These are phyloP conservation scores for Jamesozyma jinghongensis DNA, from an alignment of 805 yeast species.

Conservation along the genomic window DNA sequence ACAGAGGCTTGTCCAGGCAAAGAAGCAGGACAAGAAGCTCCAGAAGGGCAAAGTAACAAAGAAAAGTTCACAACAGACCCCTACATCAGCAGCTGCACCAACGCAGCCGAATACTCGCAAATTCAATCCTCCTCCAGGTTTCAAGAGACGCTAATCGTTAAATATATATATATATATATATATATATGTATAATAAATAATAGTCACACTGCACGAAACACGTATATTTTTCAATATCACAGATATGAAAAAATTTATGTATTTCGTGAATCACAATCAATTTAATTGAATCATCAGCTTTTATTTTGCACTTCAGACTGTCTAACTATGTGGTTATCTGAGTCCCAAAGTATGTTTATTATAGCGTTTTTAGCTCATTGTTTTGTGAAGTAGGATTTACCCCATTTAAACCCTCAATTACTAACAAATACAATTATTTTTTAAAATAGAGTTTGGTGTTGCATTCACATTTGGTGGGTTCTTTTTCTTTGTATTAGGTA, in stretches of 20 bases:
- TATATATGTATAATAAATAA: neutral
- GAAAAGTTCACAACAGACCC: neutral
- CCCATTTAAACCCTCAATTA: neutral
- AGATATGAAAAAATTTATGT: neutral
- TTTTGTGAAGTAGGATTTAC: neutral
- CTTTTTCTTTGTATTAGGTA: slow-evolving; percentile 69
- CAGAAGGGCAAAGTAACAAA: slow-evolving; percentile 21
- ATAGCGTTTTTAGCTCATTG: too few species aligned
- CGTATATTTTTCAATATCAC: neutral
- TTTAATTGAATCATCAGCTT: too few species aligned
- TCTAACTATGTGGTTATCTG: slow-evolving; percentile 58
- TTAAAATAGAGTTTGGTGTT: slow-evolving; percentile 70
- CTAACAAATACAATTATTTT: neutral
- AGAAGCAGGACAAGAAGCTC: slow-evolving; percentile 29
- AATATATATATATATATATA: neutral
- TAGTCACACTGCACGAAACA: neutral
- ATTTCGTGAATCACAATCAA: too few species aligned
- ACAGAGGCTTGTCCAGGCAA: slow-evolving; percentile 28
- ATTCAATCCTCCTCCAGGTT: slow-evolving; percentile 43
- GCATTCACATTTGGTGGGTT: slow-evolving; percentile 82
- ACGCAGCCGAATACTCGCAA: slow-evolving; percentile 28
- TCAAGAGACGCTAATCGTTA: slow-evolving; percentile 20
- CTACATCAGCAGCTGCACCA: neutral
- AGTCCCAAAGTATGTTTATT: slow-evolving; percentile 53
- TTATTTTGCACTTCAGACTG: too few species aligned